Conservation (phyloP, 2,329 filamentous ascomycete species). For the Graphiopsis chlorocephala region DNA sequence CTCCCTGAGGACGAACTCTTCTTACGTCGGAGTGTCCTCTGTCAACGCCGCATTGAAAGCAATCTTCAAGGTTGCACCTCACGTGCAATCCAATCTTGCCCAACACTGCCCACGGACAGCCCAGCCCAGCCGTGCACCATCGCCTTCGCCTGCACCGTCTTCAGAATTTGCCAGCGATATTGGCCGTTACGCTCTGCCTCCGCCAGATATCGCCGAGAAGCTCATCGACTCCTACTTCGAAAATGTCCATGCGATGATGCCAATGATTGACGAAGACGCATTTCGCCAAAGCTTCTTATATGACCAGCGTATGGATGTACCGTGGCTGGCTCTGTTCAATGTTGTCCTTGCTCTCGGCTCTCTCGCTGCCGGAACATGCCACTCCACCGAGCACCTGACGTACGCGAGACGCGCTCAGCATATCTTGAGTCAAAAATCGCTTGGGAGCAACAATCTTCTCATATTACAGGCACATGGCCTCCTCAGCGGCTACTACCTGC, state of each 20-base stretch:
- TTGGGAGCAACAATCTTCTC: conserved; percentile 21
- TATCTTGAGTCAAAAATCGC: conserved; percentile 18
- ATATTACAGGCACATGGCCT: conserved; percentile 21
- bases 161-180: conserved; percentile 21
- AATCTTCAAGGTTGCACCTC: conserved; percentile 22
- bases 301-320: conserved; percentile 18
- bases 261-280: conserved; percentile 22
- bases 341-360: conserved; percentile 22
- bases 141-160: conserved; percentile 26
- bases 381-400: conserved; percentile 16
- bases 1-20: conserved; percentile 20
- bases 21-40: conserved; percentile 22
- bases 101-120: conserved; percentile 23
- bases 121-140: conserved; percentile 18
- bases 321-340: conserved; percentile 22
- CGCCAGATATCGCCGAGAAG: conserved; percentile 18
- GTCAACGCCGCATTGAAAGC: conserved; percentile 23
- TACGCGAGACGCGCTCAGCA: conserved; percentile 20
- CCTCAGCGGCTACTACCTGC: conserved; percentile 23
- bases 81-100: conserved; percentile 15
- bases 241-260: conserved; percentile 22
- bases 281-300: conserved; percentile 23
- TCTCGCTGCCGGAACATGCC: conserved; percentile 17
- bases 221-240: conserved; percentile 22
- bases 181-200: background rate